Percentiles rank a stretch among this genome's conserved stretches.
These are phyloP conservation scores for Fistulina hepatica DNA, from an alignment of 1,284 basidiomycete genomes.

Conservation along the genomic window DNA sequence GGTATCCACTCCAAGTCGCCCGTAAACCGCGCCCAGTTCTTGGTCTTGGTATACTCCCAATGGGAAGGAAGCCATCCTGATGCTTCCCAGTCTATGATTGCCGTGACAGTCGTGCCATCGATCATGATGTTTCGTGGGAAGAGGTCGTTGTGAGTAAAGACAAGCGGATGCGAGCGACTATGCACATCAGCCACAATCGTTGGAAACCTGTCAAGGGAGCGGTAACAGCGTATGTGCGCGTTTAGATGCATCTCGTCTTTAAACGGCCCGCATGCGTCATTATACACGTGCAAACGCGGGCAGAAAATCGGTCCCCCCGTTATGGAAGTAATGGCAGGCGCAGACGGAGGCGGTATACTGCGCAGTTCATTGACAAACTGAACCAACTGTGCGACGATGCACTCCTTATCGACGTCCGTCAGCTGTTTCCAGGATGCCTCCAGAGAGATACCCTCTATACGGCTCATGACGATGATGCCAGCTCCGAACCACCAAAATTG, in stretches of 20 bases:
- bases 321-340: too few species aligned
- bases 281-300: too few species aligned
- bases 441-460: slow-evolving; percentile 4
- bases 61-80: slow-evolving; percentile 11
- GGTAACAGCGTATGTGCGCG: background rate
- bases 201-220: background rate
- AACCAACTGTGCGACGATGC: background rate
- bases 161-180: background rate
- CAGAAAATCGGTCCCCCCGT: too few species aligned
- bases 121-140: slow-evolving; percentile 13
- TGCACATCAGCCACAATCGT: background rate
- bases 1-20: too few species aligned
- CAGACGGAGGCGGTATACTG: background rate
- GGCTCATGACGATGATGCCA: slow-evolving; percentile 8
- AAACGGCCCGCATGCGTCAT: too few species aligned
- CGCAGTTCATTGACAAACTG: background rate
- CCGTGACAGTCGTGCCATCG: slow-evolving; percentile 8
- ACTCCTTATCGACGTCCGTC: background rate
- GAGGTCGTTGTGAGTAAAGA: slow-evolving; percentile 12
- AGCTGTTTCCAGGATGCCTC: slow-evolving; percentile 1
- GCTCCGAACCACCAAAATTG: background rate
- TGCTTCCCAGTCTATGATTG: slow-evolving; percentile 10
- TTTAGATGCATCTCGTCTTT: background rate
- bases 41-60: slow-evolving; percentile 8
- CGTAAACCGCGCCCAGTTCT: too few species aligned